Base-by-base conservation (phyloP, 2,329 filamentous ascomycete species). In the Aureobasidium sp. region DNA sequence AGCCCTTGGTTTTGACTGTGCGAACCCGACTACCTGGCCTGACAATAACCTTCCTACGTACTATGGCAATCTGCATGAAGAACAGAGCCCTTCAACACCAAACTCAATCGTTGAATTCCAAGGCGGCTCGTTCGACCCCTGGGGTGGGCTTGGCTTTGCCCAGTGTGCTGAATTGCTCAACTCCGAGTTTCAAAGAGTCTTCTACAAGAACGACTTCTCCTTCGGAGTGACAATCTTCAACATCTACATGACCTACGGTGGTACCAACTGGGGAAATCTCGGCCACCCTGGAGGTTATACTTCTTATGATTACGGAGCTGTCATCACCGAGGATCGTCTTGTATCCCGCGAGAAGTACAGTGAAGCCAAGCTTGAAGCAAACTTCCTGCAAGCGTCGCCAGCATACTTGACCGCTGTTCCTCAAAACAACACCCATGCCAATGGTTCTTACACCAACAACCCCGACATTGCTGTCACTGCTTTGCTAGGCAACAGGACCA, bases 291-390 rank as follows among this genome's bases (percentile, higher is more conserved):
- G 84, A 0, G 82, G 49, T 29, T 83, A 80, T 2, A 82, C 81
- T 2, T 85, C 82, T 27, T 87, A 87, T 66, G 85, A 87, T 68
- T 87, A 87, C 69, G 84, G 82, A 5, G 79, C 84, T 5, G 77
- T 80, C 7, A 90, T 93, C 58, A 80, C 81, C 1, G 90, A 94
- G 69, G 85, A 89, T 45, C 81, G 89, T 27, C 81, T 81, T 1
- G 77, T 93, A 3, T 75, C 80, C 31, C 82, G 88, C 1, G 88
- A 91, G 70, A 93, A 93, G 71, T 93, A 91, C 71, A 87, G 85
- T 45, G 89, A 94, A 71, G 78, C 89, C 29, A 94, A 93, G 69
- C 81, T 93, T 0, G 77, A 90, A 65, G 88, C 84, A 29, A 88
- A 90, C 67, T 93, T 93, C 72, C 73, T 90, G 58, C 87, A 87